Evolutionary conservation across 805 yeast species (phyloP), one percentile per base, ranked within the genome.

Genomic region (Lipomyces sp.): DNA sequence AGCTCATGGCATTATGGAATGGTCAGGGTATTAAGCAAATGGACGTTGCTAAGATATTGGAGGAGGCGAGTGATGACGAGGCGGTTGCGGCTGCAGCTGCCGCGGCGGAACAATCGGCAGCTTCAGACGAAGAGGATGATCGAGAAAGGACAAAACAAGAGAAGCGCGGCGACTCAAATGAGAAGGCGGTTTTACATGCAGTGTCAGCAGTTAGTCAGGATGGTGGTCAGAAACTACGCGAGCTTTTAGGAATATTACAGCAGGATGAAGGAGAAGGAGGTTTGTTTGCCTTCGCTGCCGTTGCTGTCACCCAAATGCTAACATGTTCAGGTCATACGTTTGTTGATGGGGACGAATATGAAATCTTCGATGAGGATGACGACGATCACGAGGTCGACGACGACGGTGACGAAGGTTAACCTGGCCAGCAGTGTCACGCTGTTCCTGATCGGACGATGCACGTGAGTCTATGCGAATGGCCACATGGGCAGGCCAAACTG

Each of bases 1-100:
- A 92, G 75, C 78, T 92, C 63, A 84, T 84, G 29, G 84, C 87
- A 67, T 77, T 90, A 30, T 55, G 57, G 37, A 45, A 53, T 18
- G 70, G 67, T 3, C 59, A 60, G 15, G 42, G 33, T 2, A 59
- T 66, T 24, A 53, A 50, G 33, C 69, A 64, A 57, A 53, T 66
- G 59, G 71, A 68, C 10, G 62, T 68, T 2, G 69, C 71, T 2
- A 45, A 42, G 50, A 63, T 68, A n/a, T 53, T 68, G 10, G 70
- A 66, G 39, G 71, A 68, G 60, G 57, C 60, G 10, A 59, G 64
- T 35, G 65, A 60, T 53, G 66, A 45, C 2, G 71, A 67, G 29
- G 59, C 45, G 8, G 64, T 18, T 24, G 24, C 39, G 3, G 65
- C 30, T 32, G 60, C 63, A 3, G 57, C 24, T 13, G 37, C 18